Base-by-base conservation (phyloP, 1,284 basidiomycete genomes). In the Lentinula novae-zelandiae region DNA sequence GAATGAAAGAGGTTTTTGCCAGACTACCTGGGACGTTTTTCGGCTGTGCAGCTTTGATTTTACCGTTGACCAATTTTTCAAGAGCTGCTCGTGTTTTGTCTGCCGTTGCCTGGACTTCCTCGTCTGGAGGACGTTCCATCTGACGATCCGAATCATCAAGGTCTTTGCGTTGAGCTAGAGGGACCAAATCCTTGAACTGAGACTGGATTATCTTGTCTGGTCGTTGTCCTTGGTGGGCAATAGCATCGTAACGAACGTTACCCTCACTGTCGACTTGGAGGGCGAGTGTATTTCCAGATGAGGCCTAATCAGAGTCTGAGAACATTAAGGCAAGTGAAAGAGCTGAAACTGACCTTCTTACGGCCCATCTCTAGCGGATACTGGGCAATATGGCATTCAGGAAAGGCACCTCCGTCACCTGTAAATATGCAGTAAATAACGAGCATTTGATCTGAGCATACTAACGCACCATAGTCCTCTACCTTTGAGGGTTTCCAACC, bases 241-340 rank as follows among this genome's bases (percentile, higher is more conserved):
- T 98, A 60, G 93, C 95, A 75, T 97, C 96, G 74, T 98, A 99
- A 64, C 94, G 89, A 58, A 98, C 94, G 65, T 95, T 96, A 38
- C 97, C 97, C 71, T 98, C 95, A 58, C 86, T 87, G 70, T 99
- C 97, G 10, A 98, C 96, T 80, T 97, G 96, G 2, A 99, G 83
- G 8, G 97, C 95, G 8, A 99, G 83, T 0, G 96, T 97, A 68
- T 95, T 95, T 6, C 95, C 95, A 22, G 92, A 87, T 2, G 90
- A 87, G 1, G 91, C 87, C 92, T 95, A 44, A 52, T 51, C 36
- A 42, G 39, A n/a, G 38, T 59, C 58, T 53, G 22, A 17, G 46
- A 50, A 33, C 42, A 63, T 50, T 36, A 9, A 17, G 17, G 53
- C 44, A 60, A 42, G 7, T 22, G 38, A 46, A 58, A 15, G 36